A percentile compares a stretch with the other conserved stretches of the same genome.
Conservation (phyloP, 2,329 filamentous ascomycete species). For the Ambrosiella cleistominuta region DNA sequence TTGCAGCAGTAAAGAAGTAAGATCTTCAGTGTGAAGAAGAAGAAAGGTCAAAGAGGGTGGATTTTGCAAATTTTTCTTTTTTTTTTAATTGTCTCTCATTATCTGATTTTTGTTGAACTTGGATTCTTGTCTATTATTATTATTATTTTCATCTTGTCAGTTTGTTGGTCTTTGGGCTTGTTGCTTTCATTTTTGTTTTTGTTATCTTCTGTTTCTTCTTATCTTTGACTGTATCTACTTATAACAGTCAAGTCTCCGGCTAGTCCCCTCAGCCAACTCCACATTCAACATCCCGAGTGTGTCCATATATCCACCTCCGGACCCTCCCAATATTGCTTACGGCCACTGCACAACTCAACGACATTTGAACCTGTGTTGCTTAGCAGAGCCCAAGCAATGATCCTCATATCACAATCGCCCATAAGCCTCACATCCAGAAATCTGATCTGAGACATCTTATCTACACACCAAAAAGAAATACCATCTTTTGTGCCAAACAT, state of each 20-base stretch:
- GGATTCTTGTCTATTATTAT: background rate
- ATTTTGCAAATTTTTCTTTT: background rate
- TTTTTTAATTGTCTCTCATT: background rate
- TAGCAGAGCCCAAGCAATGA: no score
- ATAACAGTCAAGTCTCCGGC: no score
- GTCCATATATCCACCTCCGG: background rate
- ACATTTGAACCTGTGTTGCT: background rate
- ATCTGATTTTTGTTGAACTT: background rate
- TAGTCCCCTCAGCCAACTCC: no score
- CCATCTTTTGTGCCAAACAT: no score
- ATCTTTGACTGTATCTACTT: no score
- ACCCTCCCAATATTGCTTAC: background rate
- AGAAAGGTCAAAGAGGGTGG: background rate
- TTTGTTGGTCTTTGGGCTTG: background rate
- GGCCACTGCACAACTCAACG: background rate
- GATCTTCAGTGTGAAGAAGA: background rate
- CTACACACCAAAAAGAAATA: background rate
- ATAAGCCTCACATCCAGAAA: background rate
- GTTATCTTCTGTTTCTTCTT: background rate
- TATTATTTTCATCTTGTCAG: background rate
- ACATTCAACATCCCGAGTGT: background rate
- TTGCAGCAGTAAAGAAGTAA: background rate
- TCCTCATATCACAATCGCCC: no score
- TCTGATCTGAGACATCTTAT: background rate
- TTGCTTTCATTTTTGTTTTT: background rate